A percentile compares a stretch with the other conserved stretches of the same genome.
phyloP scores from a whole-genome alignment of 768 basidiomycete genomes.

The Daedaleopsis sinensis region DNA sequence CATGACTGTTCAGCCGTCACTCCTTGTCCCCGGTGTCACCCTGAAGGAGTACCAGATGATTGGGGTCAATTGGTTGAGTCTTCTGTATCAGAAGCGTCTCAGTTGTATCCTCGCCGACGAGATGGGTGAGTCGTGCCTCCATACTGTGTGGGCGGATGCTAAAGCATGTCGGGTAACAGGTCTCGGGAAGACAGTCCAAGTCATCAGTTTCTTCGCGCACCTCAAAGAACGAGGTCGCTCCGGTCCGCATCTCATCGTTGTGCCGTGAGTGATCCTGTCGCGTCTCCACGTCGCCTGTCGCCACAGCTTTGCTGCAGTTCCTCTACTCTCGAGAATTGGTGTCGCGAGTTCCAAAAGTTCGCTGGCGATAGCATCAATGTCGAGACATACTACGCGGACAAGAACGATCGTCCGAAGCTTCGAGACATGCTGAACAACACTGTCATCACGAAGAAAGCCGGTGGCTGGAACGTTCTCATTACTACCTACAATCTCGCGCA shows the following conservation, averaged over 20 bases:
- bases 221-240: conserved; percentile 76
- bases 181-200: conserved; percentile 98
- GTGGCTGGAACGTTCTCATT: conserved; percentile 90
- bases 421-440: conserved; percentile 73
- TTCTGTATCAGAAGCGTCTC: conserved; percentile 76
- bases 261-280: conserved; percentile 70
- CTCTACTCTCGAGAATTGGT: conserved; percentile 98
- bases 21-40: conserved; percentile 64
- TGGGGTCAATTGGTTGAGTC: conserved; percentile 96
- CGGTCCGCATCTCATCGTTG: conserved; percentile 92
- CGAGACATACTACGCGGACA: conserved; percentile 92
- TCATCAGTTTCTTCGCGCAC: conserved; percentile 94
- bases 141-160: not conserved
- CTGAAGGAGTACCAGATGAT: conserved; percentile 97
- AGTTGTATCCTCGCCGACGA: conserved; percentile 99
- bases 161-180: conserved; percentile 47
- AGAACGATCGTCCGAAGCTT: conserved; percentile 78
- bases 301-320: conserved; percentile 53
- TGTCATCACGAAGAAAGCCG: conserved; percentile 47
- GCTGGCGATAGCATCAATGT: conserved; percentile 77
- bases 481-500: conserved; percentile 96
- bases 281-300: not conserved
- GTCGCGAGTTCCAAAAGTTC: conserved; percentile 92
- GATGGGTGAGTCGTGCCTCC: conserved; percentile 73
- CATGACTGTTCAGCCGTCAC: conserved; percentile 72